phyloP scores from a whole-genome alignment of 257 asterid genomes.

The Anisodus acutangulus region DNA sequence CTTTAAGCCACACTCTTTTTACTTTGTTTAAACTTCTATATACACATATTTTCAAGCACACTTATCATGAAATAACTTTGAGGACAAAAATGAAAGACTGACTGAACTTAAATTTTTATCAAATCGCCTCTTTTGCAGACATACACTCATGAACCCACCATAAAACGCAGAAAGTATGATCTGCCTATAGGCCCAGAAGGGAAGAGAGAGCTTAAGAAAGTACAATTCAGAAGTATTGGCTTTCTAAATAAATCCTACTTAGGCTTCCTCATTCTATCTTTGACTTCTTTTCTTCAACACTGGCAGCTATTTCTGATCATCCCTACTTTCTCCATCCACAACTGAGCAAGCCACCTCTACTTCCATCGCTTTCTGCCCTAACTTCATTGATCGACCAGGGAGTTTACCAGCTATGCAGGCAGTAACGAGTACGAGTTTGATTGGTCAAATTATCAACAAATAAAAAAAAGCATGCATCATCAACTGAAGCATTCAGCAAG shows the following conservation, averaged over 20 bases:
- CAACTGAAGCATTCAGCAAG: slow-evolving; percentile 24
- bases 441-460: not conserved
- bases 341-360: not conserved
- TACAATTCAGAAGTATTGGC: not conserved
- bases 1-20: not conserved
- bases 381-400: not conserved
- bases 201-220: slow-evolving; percentile 17
- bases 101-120: not conserved
- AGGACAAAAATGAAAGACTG: not conserved
- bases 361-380: not conserved
- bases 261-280: not conserved
- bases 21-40: not conserved
- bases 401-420: not conserved
- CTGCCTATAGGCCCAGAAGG: slow-evolving; percentile 1
- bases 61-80: not conserved
- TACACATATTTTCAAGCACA: not conserved
- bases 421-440: slow-evolving; percentile 8
- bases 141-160: not conserved
- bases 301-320: slow-evolving; percentile 8
- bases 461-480: no score
- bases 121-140: not conserved
- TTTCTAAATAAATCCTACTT: slow-evolving; percentile 19
- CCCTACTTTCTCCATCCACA: not conserved
- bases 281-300: slow-evolving; percentile 20
- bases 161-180: slow-evolving; percentile 5